These are phyloP conservation scores for Aspergillus hortae DNA, from an alignment of 2,329 filamentous ascomycete genomes.

Conservation along the genomic window DNA sequence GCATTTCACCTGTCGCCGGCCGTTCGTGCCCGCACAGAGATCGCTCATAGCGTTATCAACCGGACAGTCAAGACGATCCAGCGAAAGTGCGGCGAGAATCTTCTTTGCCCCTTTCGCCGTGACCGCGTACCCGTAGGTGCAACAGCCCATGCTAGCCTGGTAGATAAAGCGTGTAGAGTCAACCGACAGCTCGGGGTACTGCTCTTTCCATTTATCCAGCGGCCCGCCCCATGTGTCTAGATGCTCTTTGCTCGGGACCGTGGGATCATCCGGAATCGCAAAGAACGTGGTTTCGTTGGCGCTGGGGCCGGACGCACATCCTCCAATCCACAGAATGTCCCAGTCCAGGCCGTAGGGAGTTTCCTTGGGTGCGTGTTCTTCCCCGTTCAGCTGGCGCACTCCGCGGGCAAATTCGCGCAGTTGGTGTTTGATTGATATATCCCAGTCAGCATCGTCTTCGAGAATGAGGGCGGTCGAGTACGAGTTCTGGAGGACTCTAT, in stretches of 20 bases:
- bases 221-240: not conserved
- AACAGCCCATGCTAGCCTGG: slow-evolving; percentile 29
- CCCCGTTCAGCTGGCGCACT: slow-evolving; percentile 27
- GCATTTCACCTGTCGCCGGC: slow-evolving; percentile 27
- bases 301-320: slow-evolving; percentile 38
- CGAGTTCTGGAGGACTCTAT: slow-evolving; percentile 44
- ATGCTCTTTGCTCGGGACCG: slow-evolving; percentile 10
- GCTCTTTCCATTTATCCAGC: slow-evolving; percentile 9
- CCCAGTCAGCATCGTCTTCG: slow-evolving; percentile 59
- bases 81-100: slow-evolving; percentile 29
- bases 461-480: slow-evolving; percentile 50
- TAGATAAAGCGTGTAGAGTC: slow-evolving; percentile 38
- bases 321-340: slow-evolving; percentile 53
- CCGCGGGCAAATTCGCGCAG: slow-evolving; percentile 38
- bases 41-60: slow-evolving; percentile 46
- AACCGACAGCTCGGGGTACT: slow-evolving; percentile 14
- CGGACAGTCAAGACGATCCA: slow-evolving; percentile 24
- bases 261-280: slow-evolving; percentile 31
- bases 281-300: slow-evolving; percentile 26
- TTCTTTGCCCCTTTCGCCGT: slow-evolving; percentile 35
- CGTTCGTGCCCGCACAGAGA: slow-evolving; percentile 43
- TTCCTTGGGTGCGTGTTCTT: slow-evolving; percentile 19
- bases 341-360: slow-evolving; percentile 51
- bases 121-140: slow-evolving; percentile 39
- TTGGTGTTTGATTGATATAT: slow-evolving; percentile 49